Evolutionary conservation across 176 grass and related monocot genomes (phyloP).

Genomic region (Puya raimondii): DNA sequence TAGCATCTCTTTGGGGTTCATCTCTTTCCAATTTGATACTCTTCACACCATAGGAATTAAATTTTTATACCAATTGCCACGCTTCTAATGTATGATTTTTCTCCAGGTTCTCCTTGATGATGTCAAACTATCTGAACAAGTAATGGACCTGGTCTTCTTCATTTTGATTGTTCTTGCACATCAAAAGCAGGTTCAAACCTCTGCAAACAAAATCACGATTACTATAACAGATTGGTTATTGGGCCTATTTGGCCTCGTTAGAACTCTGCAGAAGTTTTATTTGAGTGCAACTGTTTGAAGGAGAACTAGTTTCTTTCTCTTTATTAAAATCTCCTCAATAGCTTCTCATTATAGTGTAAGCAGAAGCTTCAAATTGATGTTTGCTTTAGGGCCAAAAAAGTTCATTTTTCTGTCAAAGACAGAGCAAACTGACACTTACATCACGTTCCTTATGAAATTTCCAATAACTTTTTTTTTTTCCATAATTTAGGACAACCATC

Average conservation of each 20-base stretch:
- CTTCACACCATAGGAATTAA: too few relatives aligned
- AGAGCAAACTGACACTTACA: too few relatives aligned
- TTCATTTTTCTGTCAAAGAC: too few relatives aligned
- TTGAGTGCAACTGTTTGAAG: not conserved
- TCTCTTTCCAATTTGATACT: too few relatives aligned
- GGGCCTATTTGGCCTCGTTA: too few relatives aligned
- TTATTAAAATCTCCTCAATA: constrained; percentile 12
- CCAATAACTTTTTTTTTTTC: constrained; percentile 28
- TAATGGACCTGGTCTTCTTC: constrained; percentile 86
- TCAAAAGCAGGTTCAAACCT: constrained; percentile 49
- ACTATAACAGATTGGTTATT: too few relatives aligned
- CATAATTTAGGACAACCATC: constrained; percentile 55
- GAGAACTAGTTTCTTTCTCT: constrained; percentile 1
- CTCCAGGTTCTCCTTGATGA: constrained; percentile 86
- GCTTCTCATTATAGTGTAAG: too few relatives aligned
- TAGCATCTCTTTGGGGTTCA: not conserved
- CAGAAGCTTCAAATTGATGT: too few relatives aligned
- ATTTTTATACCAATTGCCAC: too few relatives aligned
- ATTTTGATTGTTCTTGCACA: constrained; percentile 68
- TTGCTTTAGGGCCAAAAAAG: too few relatives aligned
- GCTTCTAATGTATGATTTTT: constrained; percentile 18
- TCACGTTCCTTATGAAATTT: constrained; percentile 12
- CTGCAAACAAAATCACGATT: constrained; percentile 2
- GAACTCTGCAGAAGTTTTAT: not conserved
- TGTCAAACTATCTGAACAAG: constrained; percentile 79